Evolutionary conservation across 371 early-diverging fungal species (phyloP).

Genomic region (Phascolomyces articulosus): DNA sequence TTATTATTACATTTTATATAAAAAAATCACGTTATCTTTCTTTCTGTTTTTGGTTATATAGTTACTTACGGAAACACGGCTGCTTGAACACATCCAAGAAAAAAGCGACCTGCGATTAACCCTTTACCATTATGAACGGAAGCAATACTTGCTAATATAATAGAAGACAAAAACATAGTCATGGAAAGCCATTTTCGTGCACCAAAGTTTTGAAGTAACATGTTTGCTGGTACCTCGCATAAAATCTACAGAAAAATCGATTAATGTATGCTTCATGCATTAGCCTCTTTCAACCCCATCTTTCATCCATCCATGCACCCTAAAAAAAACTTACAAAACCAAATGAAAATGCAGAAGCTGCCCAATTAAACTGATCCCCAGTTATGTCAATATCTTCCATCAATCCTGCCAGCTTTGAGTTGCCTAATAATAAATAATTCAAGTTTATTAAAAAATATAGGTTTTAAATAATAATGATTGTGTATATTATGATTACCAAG

Average conservation of each 20-base stretch:
- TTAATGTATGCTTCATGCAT: background rate
- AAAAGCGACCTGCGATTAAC: constrained; percentile 64
- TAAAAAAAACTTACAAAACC: constrained; percentile 49
- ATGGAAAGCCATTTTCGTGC: constrained; percentile 77
- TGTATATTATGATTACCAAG: background rate
- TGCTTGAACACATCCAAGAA: constrained; percentile 69
- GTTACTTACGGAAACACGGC: background rate
- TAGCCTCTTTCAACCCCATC: background rate
- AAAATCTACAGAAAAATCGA: constrained; percentile 38
- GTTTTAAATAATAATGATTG: background rate
- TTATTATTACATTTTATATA: background rate
- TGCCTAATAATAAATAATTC: constrained; percentile 27
- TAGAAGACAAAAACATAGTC: constrained; percentile 46
- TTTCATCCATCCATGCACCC: too few species aligned
- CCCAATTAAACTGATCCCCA: constrained; percentile 53
- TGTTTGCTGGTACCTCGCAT: constrained; percentile 75
- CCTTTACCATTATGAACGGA: constrained; percentile 45
- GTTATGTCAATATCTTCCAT: constrained; percentile 44
- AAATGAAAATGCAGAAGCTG: constrained; percentile 64
- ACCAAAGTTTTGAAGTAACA: constrained; percentile 64
- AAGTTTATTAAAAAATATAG: background rate
- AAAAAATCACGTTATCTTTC: too few species aligned
- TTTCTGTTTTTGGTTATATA: too few species aligned
- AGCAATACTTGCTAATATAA: constrained; percentile 47
- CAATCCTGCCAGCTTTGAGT: constrained; percentile 64